These are phyloP conservation scores for Quillaja saponaria DNA, from an alignment of 306 rosid genomes.

Conservation along the genomic window DNA sequence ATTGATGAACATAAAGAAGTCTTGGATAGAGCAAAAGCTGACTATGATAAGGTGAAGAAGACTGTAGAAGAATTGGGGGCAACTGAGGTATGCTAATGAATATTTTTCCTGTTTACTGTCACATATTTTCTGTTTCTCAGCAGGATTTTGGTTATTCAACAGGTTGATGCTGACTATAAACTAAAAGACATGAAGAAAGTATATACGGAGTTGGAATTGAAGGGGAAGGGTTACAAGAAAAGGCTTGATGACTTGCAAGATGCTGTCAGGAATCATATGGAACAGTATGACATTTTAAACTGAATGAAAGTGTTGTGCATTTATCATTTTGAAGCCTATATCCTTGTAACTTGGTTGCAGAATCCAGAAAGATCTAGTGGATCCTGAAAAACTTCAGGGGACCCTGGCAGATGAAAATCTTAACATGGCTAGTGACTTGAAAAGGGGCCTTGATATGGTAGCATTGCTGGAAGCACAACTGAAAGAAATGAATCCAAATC, in stretches of 20 bases:
- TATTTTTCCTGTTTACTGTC: neutral
- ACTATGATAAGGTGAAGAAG: constrained; percentile 67
- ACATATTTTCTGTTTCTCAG: too few species aligned
- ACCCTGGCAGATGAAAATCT: constrained; percentile 58
- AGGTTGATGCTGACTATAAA: constrained; percentile 90
- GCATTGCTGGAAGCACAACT: constrained; percentile 75
- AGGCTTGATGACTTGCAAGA: constrained; percentile 72
- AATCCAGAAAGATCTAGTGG: constrained; percentile 81
- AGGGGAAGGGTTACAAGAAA: constrained; percentile 72
- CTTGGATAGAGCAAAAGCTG: constrained; percentile 64
- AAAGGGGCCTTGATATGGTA: constrained; percentile 75
- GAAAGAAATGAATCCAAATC: constrained; percentile 97
- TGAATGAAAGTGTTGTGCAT: constrained; percentile 4
- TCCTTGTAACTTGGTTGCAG: constrained; percentile 45
- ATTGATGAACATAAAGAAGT: constrained; percentile 64
- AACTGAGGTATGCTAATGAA: constrained; percentile 58
- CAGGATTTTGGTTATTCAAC: constrained; percentile 19
- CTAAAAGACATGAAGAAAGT: constrained; percentile 81
- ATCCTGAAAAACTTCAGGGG: constrained; percentile 75
- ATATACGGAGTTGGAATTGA: constrained; percentile 70
- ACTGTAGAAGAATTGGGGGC: constrained; percentile 72
- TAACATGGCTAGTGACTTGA: constrained; percentile 60
- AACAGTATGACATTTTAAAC: constrained; percentile 65
- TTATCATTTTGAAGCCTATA: constrained; percentile 27
- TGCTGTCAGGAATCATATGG: constrained; percentile 77